Percentiles rank a stretch among this genome's conserved stretches.
phyloP scores from a whole-genome alignment of 495 filamentous ascomycete species.

The Penicillium chermesinum region DNA sequence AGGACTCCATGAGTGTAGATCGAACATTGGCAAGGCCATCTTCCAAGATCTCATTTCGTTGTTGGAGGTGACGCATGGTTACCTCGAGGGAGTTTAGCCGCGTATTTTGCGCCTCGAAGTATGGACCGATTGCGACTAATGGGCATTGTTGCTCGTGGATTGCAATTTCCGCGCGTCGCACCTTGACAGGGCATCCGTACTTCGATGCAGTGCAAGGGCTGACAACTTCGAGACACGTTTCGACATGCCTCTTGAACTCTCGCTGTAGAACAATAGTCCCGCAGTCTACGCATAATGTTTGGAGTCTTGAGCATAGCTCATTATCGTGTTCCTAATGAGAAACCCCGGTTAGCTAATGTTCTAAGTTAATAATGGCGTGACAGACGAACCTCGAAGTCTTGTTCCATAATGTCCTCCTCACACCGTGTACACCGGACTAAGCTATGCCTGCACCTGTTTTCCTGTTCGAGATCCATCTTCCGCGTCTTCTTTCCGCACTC shows the following conservation, averaged over 20 bases:
- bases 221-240: slow-evolving; percentile 49
- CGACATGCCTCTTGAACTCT: slow-evolving; percentile 46
- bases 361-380: background rate
- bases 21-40: slow-evolving; percentile 48
- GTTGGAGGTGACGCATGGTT: slow-evolving; percentile 50
- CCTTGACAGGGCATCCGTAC: slow-evolving; percentile 51
- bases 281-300: slow-evolving; percentile 51
- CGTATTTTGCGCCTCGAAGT: slow-evolving; percentile 52
- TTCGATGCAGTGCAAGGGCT: slow-evolving; percentile 50
- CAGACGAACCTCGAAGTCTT: slow-evolving; percentile 50
- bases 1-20: slow-evolving; percentile 34
- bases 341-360: background rate
- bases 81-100: slow-evolving; percentile 53
- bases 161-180: slow-evolving; percentile 45
- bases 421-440: slow-evolving; percentile 51
- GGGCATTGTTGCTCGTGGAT: slow-evolving; percentile 52
- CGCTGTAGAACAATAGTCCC: slow-evolving; percentile 40
- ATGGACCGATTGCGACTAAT: slow-evolving; percentile 54
- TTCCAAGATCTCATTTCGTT: slow-evolving; percentile 56
- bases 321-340: slow-evolving; percentile 44
- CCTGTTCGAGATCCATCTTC: slow-evolving; percentile 39
- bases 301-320: slow-evolving; percentile 45
- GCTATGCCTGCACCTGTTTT: slow-evolving; percentile 52
- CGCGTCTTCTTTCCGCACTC: slow-evolving; percentile 47
- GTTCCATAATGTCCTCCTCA: slow-evolving; percentile 48